Percentiles rank a stretch among this genome's conserved stretches.
Conservation (phyloP, 306 rosid genomes). For the Oxytropis ochrocephala region DNA sequence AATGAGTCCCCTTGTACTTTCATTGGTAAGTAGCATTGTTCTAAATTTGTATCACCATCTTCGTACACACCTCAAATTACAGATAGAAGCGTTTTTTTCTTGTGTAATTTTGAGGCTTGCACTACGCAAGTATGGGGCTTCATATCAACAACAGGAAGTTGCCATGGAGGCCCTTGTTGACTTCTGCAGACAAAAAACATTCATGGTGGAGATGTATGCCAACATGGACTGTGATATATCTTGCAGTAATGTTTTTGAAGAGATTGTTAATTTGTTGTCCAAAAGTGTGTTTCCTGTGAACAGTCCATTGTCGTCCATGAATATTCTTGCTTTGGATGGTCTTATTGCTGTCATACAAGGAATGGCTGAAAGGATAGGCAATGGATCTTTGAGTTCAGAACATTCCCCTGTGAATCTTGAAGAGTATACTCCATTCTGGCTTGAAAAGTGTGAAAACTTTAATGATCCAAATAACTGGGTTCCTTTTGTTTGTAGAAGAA, state of each 20-base stretch:
- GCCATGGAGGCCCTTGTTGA: too few species aligned
- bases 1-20: too few species aligned
- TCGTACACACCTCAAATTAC: constrained; percentile 68
- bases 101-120: constrained; percentile 77
- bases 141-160: too few species aligned
- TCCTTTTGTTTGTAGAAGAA: constrained; percentile 76
- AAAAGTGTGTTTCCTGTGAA: constrained; percentile 86
- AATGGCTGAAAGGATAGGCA: constrained; percentile 84
- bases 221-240: constrained; percentile 83
- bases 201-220: constrained; percentile 76
- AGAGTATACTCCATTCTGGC: constrained; percentile 91
- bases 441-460: constrained; percentile 72
- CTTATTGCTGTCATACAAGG: constrained; percentile 91
- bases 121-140: too few species aligned
- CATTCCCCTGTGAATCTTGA: constrained; percentile 45
- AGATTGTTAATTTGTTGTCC: constrained; percentile 70
- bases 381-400: constrained; percentile 50
- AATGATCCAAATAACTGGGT: constrained; percentile 77
- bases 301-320: constrained; percentile 71
- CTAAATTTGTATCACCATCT: constrained; percentile 76
- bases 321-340: constrained; percentile 87
- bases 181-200: background rate
- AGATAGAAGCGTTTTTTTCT: constrained; percentile 79
- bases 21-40: constrained; percentile 69
- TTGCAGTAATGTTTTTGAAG: constrained; percentile 89